Conservation (phyloP, 257 asterid genomes). For the Scutellaria galericulata region DNA sequence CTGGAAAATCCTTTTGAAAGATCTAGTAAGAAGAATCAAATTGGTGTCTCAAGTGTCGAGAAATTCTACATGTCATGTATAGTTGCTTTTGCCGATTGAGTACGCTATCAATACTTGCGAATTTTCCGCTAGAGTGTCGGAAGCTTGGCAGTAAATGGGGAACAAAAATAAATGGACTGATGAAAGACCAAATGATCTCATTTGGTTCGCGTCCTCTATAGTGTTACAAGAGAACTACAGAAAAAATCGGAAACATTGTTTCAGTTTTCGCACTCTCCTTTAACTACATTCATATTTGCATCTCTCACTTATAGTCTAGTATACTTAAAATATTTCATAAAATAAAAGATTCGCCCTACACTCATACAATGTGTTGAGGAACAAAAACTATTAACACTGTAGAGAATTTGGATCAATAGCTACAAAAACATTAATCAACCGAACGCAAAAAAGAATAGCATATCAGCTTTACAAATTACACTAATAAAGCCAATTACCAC, state of each 20-base stretch:
- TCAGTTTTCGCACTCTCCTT: constrained; percentile 8
- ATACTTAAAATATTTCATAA: background rate
- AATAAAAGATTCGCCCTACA: constrained; percentile 13
- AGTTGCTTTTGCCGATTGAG: background rate
- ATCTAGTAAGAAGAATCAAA: background rate
- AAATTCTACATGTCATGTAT: background rate
- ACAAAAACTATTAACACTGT: background rate
- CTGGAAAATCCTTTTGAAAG: background rate
- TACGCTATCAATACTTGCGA: background rate
- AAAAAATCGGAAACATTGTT: constrained; percentile 10
- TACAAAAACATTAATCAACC: background rate
- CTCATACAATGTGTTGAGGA: background rate
- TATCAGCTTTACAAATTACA: background rate
- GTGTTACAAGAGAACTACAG: background rate
- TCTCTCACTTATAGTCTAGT: background rate
- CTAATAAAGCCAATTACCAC: background rate
- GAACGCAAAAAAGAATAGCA: background rate
- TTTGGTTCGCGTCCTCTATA: constrained; percentile 2
- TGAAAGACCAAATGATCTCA: background rate
- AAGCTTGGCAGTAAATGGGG: constrained; percentile 1
- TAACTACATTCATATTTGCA: background rate
- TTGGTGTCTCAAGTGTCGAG: background rate
- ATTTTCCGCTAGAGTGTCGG: background rate
- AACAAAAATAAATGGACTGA: background rate
- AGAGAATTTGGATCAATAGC: background rate